A percentile compares a stretch with the other conserved stretches of the same genome.
Conservation (phyloP, 164 flowering plant genomes). For the Tetracentron sinense region DNA sequence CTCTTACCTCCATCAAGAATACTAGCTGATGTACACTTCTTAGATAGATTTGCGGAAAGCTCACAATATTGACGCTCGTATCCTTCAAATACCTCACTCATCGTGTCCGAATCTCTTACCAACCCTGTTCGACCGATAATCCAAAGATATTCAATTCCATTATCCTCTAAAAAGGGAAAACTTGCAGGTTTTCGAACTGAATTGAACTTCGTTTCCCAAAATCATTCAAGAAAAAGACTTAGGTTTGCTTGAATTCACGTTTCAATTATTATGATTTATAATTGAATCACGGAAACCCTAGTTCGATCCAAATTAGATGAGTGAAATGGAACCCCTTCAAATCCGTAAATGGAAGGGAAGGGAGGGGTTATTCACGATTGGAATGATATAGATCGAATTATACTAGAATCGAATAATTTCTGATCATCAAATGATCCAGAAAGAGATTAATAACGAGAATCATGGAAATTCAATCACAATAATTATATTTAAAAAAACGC, state of each 20-base stretch:
- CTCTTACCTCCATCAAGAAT: conserved; percentile 4
- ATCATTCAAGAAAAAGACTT: background rate
- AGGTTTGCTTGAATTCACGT: background rate
- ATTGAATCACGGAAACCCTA: background rate
- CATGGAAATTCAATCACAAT: background rate
- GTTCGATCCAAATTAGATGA: background rate
- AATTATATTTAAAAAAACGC: background rate
- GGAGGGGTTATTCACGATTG: background rate
- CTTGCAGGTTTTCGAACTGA: background rate
- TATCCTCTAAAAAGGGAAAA: background rate
- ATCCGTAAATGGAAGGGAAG: background rate
- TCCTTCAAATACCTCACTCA: conserved; percentile 10
- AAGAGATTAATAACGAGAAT: background rate
- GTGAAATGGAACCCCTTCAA: background rate
- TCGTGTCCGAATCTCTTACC: background rate
- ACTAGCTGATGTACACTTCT: conserved; percentile 4
- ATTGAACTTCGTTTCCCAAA: background rate
- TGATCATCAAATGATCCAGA: background rate
- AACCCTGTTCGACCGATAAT: background rate
- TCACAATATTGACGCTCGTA: conserved; percentile 11
- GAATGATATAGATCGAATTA: background rate
- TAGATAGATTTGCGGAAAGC: conserved; percentile 6
- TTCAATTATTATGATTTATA: background rate
- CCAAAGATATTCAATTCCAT: background rate
- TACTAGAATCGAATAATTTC: background rate